Base-by-base conservation (phyloP, 1,139 yeast genomes). In the Schwanniomyces etchellsii region DNA sequence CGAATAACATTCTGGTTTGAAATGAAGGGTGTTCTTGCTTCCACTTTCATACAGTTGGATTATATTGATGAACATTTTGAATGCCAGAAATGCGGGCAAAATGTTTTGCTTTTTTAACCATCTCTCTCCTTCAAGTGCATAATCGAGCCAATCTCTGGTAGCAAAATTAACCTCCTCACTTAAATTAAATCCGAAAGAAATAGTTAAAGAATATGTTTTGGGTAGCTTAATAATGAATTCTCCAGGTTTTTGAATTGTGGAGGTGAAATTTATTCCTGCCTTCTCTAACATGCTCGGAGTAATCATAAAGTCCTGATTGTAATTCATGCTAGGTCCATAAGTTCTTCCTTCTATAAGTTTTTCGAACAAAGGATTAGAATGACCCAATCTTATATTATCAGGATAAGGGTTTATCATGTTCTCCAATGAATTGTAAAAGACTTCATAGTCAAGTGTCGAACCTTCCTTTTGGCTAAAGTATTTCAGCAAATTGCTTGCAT, bases 161-260 rank as follows among this genome's bases (percentile, higher is more conserved):
- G 82, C 81, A 50, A 79, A 69, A 35, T 69, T 66, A 2, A 70
- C 73, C 28, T 67, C 66, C 48, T 80, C 83, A 31, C 71, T 64
- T 7, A 78, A 54, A 31, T 66, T 67, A 29, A 74, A 62, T 0
- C 85, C 86, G 18, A 73, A 50, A 0, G 81, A 73, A 3, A 77
- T 46, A 3, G 55, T 55, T 7, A 75, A 52, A 0, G 77, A 57
- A 45, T 73, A 78, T 1, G 74, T 48, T 34, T 66, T 64, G 0
- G 88, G 86, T 36, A 58, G 76, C 34, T 70, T 75, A 30, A 80
- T 55, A 4, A 81, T 55, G 36, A 66, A 64, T 28, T 81, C 82
- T 0, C 85, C 84, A 1, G 81, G 77, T 22, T 58, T 60, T 48
- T 81, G 88, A 10, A 65, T 45, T 0, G 73, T 55, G 5, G 70